Evolutionary conservation across 2,329 filamentous ascomycete genomes (phyloP), one percentile per base, ranked within the genome.

Genomic region (Cladosporium sp.): DNA sequence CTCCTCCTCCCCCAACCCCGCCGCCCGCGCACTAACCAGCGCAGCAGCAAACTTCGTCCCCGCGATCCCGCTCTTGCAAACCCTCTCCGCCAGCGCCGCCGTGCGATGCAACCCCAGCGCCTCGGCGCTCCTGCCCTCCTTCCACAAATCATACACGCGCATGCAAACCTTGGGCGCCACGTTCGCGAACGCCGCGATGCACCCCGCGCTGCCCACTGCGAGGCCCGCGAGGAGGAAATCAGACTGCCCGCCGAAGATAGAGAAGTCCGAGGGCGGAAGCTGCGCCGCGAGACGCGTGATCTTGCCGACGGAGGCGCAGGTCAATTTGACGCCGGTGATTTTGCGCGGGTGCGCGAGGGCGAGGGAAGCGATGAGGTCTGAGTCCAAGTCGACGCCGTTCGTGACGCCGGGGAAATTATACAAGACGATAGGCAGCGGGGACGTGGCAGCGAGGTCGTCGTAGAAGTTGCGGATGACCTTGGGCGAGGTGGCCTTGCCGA

Each of bases 271-370:
- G 0, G 77, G 67, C 0, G 75, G 67, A 54, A 78, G 70, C 19
- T 70, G 68, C 2, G 77, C 74, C 0, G 76, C 74, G 3, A 89
- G 75, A 8, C 85, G 75, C 3, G 82, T 81, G 45, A 89, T 77
- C 69, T 89, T 89, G 54, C 83, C 85, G 32, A 87, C 86, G 59
- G 81, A 83, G n/a, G 84, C 85, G 63, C 85, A 88, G 2, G 85
- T 88, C 52, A 87, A 71, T 72, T 88, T 88, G 49, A 83, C 81
- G 31, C 83, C 85, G 46, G 86, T 80, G 58, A 88, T 85, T 58
- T 86, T 86, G 35, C 52, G 42, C 40, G 75, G 70, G 63, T 85
- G 80, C 3, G 58, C 58, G 54, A 75, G 68, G 10, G 78, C 77
- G 4, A 87, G 72, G 0, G 72, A 69, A 2, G 77, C 71, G 57